Evolutionary conservation across 805 yeast genomes (phyloP).

Genomic region (Candida ascalaphidarum): DNA sequence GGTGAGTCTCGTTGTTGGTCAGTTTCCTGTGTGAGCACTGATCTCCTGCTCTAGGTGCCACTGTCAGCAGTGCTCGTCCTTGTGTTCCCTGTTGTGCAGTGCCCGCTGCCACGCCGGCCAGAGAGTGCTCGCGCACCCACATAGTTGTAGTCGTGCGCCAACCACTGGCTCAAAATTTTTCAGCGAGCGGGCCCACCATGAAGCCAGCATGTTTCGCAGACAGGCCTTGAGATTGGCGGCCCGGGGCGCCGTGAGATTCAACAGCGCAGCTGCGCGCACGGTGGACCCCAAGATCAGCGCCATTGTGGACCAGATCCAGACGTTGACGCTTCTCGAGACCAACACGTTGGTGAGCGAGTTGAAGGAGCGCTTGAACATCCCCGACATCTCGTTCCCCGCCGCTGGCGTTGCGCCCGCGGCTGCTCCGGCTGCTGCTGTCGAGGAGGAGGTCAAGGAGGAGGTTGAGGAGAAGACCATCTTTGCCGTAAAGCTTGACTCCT

Average conservation of each 20-base stretch:
- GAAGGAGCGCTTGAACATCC: constrained; percentile 77
- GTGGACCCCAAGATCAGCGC: constrained; percentile 82
- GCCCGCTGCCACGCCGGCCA: too few relatives aligned
- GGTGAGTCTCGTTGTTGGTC: neutral
- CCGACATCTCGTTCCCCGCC: constrained; percentile 85
- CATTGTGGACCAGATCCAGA: constrained; percentile 86
- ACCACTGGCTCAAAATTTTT: constrained; percentile 7
- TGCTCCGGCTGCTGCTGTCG: constrained; percentile 58
- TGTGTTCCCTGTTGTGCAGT: too few relatives aligned
- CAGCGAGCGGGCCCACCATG: constrained; percentile 34
- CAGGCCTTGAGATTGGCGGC: constrained; percentile 25
- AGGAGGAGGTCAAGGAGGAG: constrained; percentile 65
- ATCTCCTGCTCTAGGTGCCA: too few relatives aligned
- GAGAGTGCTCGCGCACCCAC: too few relatives aligned
- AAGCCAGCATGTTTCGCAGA: constrained; percentile 12
- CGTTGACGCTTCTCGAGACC: constrained; percentile 88
- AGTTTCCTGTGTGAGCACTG: neutral
- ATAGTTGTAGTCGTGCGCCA: too few relatives aligned
- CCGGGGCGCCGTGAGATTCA: constrained; percentile 34
- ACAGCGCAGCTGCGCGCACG: constrained; percentile 41
- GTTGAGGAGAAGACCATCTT: constrained; percentile 90
- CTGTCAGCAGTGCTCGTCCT: too few relatives aligned
- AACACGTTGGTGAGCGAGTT: constrained; percentile 77
- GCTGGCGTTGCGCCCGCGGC: constrained; percentile 47
- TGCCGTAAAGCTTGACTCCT: constrained; percentile 83